Evolutionary conservation across 169 alveolate species (phyloP).

Genomic region (Eimeria maxima): DNA sequence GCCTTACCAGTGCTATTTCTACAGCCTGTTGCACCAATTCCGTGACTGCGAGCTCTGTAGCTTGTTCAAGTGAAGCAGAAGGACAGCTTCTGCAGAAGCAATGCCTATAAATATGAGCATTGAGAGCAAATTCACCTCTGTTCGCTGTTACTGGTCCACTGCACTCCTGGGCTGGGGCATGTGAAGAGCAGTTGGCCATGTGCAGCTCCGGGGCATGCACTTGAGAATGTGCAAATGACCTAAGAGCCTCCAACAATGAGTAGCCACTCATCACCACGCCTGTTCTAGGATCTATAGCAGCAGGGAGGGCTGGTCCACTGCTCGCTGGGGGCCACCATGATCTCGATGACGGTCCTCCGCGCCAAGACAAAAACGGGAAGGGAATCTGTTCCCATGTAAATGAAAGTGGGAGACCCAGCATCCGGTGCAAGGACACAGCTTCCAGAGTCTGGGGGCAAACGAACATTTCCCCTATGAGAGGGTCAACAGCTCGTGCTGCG

Average conservation of each 20-base stretch:
- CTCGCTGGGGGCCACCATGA: constrained; percentile 15
- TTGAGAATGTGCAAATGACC: neutral
- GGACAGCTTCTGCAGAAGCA: neutral
- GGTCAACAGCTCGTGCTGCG: constrained; percentile 55
- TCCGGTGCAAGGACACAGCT: constrained; percentile 39
- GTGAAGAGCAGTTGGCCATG: neutral
- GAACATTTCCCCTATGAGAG: constrained; percentile 55
- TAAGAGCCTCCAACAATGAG: constrained; percentile 41
- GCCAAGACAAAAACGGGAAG: neutral
- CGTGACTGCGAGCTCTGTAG: neutral
- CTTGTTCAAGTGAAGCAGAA: constrained; percentile 4
- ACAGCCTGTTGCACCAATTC: constrained; percentile 73
- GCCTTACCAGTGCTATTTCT: constrained; percentile 51
- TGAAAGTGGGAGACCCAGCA: constrained; percentile 48
- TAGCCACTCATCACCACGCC: constrained; percentile 17
- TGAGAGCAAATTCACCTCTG: neutral
- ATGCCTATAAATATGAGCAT: neutral
- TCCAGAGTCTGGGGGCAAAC: constrained; percentile 68
- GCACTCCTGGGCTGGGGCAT: too few species aligned
- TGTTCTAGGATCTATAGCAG: constrained; percentile 61
- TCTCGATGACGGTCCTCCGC: neutral
- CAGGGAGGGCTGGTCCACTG: constrained; percentile 16
- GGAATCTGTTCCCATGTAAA: constrained; percentile 47
- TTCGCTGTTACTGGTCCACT: neutral
- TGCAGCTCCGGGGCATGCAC: neutral